Conservation (phyloP, 495 filamentous ascomycete genomes). For the Penicillium nucicola region DNA sequence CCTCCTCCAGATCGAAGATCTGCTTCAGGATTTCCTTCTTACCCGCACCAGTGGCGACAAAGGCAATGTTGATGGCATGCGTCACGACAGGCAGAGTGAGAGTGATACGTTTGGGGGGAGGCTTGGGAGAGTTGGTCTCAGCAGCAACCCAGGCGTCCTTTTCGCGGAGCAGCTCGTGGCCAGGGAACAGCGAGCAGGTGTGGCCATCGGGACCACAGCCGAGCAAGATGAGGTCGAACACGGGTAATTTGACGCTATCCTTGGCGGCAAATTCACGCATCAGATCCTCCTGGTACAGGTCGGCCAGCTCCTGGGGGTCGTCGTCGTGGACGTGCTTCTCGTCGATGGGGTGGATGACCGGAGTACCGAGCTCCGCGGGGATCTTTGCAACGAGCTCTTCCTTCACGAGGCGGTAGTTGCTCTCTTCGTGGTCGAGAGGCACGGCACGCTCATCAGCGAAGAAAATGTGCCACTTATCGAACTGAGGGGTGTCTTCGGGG, state of each 20-base stretch:
- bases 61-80: slow-evolving; percentile 78
- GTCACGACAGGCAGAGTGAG: slow-evolving; percentile 86
- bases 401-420: slow-evolving; percentile 89
- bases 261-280: slow-evolving; percentile 78
- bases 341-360: slow-evolving; percentile 77
- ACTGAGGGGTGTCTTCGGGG: slow-evolving; percentile 63
- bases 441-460: slow-evolving; percentile 97
- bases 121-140: slow-evolving; percentile 91
- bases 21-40: slow-evolving; percentile 90
- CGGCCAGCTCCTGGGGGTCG: slow-evolving; percentile 87
- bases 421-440: slow-evolving; percentile 85
- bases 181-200: slow-evolving; percentile 94
- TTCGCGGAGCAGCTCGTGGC: slow-evolving; percentile 82
- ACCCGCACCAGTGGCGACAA: slow-evolving; percentile 81
- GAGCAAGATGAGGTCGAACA: slow-evolving; percentile 90
- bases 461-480: slow-evolving; percentile 94
- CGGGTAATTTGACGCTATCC: slow-evolving; percentile 84
- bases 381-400: slow-evolving; percentile 85
- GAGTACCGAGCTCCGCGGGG: slow-evolving; percentile 58
- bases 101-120: slow-evolving; percentile 85
- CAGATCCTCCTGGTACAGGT: slow-evolving; percentile 87
- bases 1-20: slow-evolving; percentile 81
- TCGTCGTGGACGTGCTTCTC: slow-evolving; percentile 66
- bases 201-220: slow-evolving; percentile 95
- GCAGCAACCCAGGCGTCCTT: slow-evolving; percentile 87